These are phyloP conservation scores for Geotrichum carabidarum DNA, from an alignment of 1,139 yeast genomes.

Conservation along the genomic window DNA sequence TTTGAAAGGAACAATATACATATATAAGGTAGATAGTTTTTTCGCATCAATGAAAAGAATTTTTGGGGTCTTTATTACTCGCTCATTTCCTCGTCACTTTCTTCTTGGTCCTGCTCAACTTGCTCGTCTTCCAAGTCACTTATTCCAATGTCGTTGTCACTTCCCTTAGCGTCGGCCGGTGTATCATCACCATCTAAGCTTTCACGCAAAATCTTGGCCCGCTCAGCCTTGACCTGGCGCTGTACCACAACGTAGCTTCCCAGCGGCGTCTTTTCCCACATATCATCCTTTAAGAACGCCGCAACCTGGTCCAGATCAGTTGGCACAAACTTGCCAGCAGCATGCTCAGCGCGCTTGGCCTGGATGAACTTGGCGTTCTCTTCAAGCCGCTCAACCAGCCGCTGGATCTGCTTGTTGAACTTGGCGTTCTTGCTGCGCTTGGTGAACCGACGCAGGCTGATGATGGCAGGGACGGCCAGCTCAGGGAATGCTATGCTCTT, in stretches of 20 bases:
- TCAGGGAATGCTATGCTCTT: constrained; percentile 95
- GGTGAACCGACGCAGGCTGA: constrained; percentile 73
- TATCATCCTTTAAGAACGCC: constrained; percentile 59
- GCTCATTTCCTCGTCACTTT: neutral
- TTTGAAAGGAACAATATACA: too few species aligned
- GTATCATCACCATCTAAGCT: constrained; percentile 17
- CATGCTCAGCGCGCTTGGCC: constrained; percentile 55
- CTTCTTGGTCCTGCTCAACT: neutral
- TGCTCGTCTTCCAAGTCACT: constrained; percentile 11
- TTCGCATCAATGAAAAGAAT: neutral
- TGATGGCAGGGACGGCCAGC: constrained; percentile 77
- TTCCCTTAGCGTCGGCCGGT: constrained; percentile 2
- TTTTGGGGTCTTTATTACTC: constrained; percentile 1
- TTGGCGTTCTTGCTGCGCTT: constrained; percentile 60
- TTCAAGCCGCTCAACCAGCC: constrained; percentile 73
- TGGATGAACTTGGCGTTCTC: constrained; percentile 66
- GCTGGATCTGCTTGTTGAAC: constrained; percentile 72
- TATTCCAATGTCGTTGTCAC: constrained; percentile 13
- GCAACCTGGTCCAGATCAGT: constrained; percentile 70
- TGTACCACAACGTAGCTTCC: constrained; percentile 81
- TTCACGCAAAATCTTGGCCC: constrained; percentile 15
- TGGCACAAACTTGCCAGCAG: constrained; percentile 68
- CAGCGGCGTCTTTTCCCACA: constrained; percentile 85
- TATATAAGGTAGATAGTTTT: neutral
- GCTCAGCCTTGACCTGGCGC: constrained; percentile 69